phyloP scores from a whole-genome alignment of 2,329 filamentous ascomycete species.

The Fusarium sublunatum region DNA sequence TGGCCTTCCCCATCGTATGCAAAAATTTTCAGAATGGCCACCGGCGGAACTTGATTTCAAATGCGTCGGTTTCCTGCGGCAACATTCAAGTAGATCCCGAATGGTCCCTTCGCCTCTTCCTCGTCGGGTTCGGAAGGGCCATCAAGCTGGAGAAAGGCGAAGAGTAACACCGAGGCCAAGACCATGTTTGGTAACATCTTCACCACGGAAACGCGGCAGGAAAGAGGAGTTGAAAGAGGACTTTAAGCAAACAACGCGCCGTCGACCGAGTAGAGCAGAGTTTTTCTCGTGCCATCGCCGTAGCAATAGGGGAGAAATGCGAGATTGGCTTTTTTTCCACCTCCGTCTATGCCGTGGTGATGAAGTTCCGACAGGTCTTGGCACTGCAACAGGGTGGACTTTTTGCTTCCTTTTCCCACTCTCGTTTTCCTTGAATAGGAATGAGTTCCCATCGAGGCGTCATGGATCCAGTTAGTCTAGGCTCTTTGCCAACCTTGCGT shows the following conservation, averaged over 20 bases:
- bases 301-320: slow-evolving; percentile 35
- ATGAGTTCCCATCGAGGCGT: slow-evolving; percentile 31
- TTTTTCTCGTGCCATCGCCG: slow-evolving; percentile 28
- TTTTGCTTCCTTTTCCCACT: slow-evolving; percentile 8
- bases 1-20: not conserved
- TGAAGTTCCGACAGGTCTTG: slow-evolving; percentile 34
- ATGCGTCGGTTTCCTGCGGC: slow-evolving; percentile 12
- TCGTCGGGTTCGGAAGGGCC: slow-evolving; percentile 13
- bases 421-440: slow-evolving; percentile 20
- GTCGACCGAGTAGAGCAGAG: slow-evolving; percentile 25
- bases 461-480: slow-evolving; percentile 35
- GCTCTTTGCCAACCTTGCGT: slow-evolving; percentile 29
- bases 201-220: slow-evolving; percentile 28
- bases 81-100: slow-evolving; percentile 18
- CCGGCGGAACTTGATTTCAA: slow-evolving; percentile 7
- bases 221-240: slow-evolving; percentile 20
- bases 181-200: slow-evolving; percentile 19
- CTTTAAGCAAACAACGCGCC: slow-evolving; percentile 23
- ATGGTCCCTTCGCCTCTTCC: slow-evolving; percentile 3
- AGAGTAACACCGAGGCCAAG: slow-evolving; percentile 32
- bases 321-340: slow-evolving; percentile 22
- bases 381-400: slow-evolving; percentile 25
- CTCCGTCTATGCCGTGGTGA: slow-evolving; percentile 18
- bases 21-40: not conserved
- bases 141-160: slow-evolving; percentile 15